Base-by-base conservation (phyloP, 768 basidiomycete genomes). In the Rhodotorula babjevae region DNA sequence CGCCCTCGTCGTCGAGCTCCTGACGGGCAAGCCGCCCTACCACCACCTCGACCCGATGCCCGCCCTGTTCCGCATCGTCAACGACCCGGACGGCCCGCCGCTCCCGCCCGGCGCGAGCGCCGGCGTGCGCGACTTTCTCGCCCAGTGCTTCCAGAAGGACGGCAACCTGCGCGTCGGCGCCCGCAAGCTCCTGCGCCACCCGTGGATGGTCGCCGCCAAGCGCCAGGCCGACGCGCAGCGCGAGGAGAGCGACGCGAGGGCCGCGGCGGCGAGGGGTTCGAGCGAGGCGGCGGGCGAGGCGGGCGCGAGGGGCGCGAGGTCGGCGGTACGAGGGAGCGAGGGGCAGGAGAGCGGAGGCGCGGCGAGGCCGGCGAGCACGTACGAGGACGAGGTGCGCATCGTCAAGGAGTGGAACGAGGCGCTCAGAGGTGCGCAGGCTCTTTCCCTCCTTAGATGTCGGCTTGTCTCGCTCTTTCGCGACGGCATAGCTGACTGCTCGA, bases 341-440 rank as follows among this genome's bases (percentile, higher is more conserved):
- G 6, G 9, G 36, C 36, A 9, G 36, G 75, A 42, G 66, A 72
- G 36, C 80, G 80, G 56, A 81, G 79, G 78, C 83, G 77, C 77
- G 58, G 11, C 23, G 58, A 19, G 58, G 76, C 76, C 73, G 80
- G 77, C 65, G 80, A 83, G 79, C 80, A 77, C 69, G 79, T 96
- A 89, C 77, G 93, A 98, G 75, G 92, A 97, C 78, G 93, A 91
- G 29, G 91, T 99, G 47, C 84, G 92, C 76, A 88, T 91, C 80
- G 95, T 99, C 36, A 95, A 97, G 81, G 92, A 97, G 81, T 99
- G 95, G 94, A 99, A 99, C 78, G 92, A 97, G 80, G 95, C 94
- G 1, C 83, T 98, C 69, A 93, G 91, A 82, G 93, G 92, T 93
- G 80, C 78, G 83, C 78, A 9, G 60, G 44, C 18, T n/a, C n/a